A percentile compares a stretch with the other conserved stretches of the same genome.
phyloP scores from a whole-genome alignment of 2,329 filamentous ascomycete species.

The Massarina eburnea region DNA sequence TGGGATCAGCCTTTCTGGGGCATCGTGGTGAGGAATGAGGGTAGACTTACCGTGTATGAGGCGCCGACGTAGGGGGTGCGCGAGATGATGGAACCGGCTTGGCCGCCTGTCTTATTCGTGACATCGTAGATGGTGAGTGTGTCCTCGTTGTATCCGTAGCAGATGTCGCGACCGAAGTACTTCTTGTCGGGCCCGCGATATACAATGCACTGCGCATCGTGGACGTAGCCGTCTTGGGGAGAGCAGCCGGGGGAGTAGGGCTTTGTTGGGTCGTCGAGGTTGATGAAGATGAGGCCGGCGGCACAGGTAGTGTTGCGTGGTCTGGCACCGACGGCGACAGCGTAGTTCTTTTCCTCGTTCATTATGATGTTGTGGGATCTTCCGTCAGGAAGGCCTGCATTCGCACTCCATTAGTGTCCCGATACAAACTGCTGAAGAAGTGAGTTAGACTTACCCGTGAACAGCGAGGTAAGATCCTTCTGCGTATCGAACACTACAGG shows the following conservation, averaged over 20 bases:
- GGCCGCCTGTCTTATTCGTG: conserved; percentile 56
- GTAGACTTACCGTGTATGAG: conserved; percentile 49
- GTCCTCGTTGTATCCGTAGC: conserved; percentile 61
- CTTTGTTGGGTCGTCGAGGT: conserved; percentile 54
- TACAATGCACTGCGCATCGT: conserved; percentile 62
- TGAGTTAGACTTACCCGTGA: conserved; percentile 15
- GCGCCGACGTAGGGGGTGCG: conserved; percentile 57
- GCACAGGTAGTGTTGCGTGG: conserved; percentile 46
- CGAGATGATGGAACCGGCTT: conserved; percentile 59
- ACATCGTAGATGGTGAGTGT: conserved; percentile 56
- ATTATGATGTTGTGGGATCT: conserved; percentile 41
- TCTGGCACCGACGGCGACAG: conserved; percentile 35
- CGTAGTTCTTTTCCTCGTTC: conserved; percentile 39
- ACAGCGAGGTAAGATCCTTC: conserved; percentile 32
- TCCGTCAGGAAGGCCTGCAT: conserved; percentile 21
- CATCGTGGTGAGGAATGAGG: neutral
- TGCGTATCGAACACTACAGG: conserved; percentile 33
- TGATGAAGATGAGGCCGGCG: conserved; percentile 60
- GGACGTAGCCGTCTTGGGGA: conserved; percentile 60
- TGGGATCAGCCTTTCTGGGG: neutral
- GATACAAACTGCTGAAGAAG: neutral
- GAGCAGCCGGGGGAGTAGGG: conserved; percentile 55
- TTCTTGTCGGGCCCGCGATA: conserved; percentile 55
- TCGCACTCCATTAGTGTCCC: conserved; percentile 20
- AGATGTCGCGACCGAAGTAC: conserved; percentile 57